Evolutionary conservation across 2,329 filamentous ascomycete species (phyloP).

Genomic region (Claviceps humidiphila): DNA sequence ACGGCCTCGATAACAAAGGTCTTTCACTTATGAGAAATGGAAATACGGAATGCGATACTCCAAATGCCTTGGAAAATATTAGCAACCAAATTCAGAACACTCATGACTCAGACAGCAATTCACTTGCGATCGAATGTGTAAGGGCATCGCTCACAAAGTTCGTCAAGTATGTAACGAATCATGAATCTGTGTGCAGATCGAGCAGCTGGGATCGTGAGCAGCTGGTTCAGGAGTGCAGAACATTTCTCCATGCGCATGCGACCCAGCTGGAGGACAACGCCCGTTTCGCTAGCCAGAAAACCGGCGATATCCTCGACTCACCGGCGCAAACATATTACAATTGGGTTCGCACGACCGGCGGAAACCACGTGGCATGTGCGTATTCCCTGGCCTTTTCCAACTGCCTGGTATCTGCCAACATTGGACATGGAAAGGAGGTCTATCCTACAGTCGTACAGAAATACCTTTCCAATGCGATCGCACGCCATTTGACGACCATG

Average conservation of each 20-base stretch:
- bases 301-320: neutral
- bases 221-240: neutral
- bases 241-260: constrained; percentile 1
- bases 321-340: constrained; percentile 5
- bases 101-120: neutral
- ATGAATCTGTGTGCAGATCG: neutral
- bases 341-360: constrained; percentile 8
- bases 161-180: neutral
- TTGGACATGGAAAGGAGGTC: constrained; percentile 4
- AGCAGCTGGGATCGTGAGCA: neutral
- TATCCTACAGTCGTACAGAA: constrained; percentile 3
- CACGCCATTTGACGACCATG: constrained; percentile 8
- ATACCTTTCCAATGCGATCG: constrained; percentile 6
- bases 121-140: neutral
- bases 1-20: too few species aligned
- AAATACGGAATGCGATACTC: neutral
- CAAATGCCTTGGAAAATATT: neutral
- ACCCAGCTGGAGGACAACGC: constrained; percentile 1
- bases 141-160: neutral
- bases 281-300: neutral
- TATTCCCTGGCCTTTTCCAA: constrained; percentile 8
- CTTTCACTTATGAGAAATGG: neutral
- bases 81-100: neutral
- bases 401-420: constrained; percentile 6
- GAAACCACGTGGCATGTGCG: constrained; percentile 7